Conservation (phyloP, 805 yeast genomes). For the Ogataea haglerorum region DNA sequence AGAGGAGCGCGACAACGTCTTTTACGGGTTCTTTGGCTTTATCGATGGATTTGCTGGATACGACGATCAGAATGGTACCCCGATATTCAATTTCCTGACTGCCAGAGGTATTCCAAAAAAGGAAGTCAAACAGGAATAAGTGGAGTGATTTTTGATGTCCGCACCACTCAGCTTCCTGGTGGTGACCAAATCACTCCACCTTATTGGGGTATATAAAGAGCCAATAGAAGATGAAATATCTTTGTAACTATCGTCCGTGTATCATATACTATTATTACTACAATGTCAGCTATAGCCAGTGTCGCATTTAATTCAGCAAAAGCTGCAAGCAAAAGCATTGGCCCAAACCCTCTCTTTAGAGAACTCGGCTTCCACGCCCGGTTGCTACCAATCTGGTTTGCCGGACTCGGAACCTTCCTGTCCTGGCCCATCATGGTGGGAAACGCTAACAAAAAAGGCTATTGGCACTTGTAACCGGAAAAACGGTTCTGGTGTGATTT, state of each 20-base stretch:
- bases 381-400: constrained; percentile 30
- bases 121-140: constrained; percentile 1
- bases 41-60: constrained; percentile 75
- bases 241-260: background rate
- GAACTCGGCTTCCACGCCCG: constrained; percentile 27
- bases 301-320: constrained; percentile 16
- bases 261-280: background rate
- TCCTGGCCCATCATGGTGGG: constrained; percentile 30
- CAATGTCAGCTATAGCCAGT: constrained; percentile 17
- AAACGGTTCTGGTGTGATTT: background rate
- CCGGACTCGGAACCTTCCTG: constrained; percentile 23
- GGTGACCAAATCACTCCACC: constrained; percentile 11
- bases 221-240: background rate
- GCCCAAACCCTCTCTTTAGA: constrained; percentile 31
- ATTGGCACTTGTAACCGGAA: constrained; percentile 24
- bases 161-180: background rate
- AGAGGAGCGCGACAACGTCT: constrained; percentile 82
- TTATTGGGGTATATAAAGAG: constrained; percentile 2
- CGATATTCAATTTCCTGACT: constrained; percentile 57
- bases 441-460: constrained; percentile 24
- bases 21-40: constrained; percentile 86
- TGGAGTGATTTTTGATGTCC: constrained; percentile 4
- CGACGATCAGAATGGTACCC: constrained; percentile 46
- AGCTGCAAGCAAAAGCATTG: constrained; percentile 27
- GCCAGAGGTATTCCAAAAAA: constrained; percentile 40